Percentiles rank a stretch among this genome's conserved stretches.
These are phyloP conservation scores for Xylaria sp. DNA, from an alignment of 2,329 filamentous ascomycete species.

Conservation along the genomic window DNA sequence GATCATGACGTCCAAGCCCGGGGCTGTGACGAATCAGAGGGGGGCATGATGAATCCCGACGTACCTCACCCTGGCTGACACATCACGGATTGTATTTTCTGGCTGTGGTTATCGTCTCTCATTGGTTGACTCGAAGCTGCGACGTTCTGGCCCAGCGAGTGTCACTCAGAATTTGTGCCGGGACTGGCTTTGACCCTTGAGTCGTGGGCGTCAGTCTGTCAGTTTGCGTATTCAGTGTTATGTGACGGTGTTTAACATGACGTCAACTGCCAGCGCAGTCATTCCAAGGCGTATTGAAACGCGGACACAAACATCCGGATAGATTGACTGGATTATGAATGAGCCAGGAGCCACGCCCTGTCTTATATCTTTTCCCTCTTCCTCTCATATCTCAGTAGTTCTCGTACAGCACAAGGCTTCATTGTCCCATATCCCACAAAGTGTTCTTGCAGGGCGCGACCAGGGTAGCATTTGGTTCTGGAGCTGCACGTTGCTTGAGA, in stretches of 20 bases:
- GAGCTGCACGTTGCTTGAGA: not conserved
- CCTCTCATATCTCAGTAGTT: not conserved
- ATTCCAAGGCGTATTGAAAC: not conserved
- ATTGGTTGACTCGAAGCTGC: not conserved
- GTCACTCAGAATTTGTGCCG: slow-evolving; percentile 2
- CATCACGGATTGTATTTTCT: slow-evolving; percentile 23
- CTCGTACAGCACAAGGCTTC: not conserved
- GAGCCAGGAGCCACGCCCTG: not conserved
- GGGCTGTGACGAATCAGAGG: slow-evolving; percentile 14
- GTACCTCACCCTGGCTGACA: slow-evolving; percentile 8
- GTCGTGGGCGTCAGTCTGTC: slow-evolving; percentile 5
- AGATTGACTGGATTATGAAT: not conserved
- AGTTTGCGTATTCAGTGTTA: slow-evolving; percentile 11
- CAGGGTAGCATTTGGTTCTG: not conserved
- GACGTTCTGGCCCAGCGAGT: not conserved
- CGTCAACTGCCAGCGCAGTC: slow-evolving; percentile 11
- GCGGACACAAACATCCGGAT: not conserved
- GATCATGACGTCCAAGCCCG: slow-evolving; percentile 26
- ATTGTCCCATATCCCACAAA: not conserved
- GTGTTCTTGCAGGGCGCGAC: not conserved
- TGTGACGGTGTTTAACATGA: slow-evolving; percentile 14
- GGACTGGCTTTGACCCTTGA: slow-evolving; percentile 2
- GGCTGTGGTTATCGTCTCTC: not conserved
- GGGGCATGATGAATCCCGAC: slow-evolving; percentile 4
- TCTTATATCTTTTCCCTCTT: not conserved